Conservation (phyloP, 441 rosid species). For the Arabidopsis hybrid region DNA sequence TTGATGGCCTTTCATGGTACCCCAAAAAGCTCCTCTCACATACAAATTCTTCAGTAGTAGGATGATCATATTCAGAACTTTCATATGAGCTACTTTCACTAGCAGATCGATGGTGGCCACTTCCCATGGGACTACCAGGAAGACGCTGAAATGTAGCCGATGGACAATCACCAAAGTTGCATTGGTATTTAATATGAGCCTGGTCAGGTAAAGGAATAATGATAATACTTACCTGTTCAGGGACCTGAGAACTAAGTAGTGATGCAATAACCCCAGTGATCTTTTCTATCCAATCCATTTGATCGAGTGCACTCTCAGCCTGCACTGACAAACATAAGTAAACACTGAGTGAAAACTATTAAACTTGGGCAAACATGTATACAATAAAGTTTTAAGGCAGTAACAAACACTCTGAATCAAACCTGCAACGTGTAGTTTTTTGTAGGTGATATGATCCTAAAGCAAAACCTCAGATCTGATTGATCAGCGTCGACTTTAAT, state of each 20-base stretch:
- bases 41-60: constrained; percentile 74
- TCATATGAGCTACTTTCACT: constrained; percentile 99
- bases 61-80: constrained; percentile 94
- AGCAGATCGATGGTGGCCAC: constrained; percentile 96
- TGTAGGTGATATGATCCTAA: constrained; percentile 98
- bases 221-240: constrained; percentile 73
- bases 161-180: constrained; percentile 43
- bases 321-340: constrained; percentile 84
- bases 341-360: constrained; percentile 57
- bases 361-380: constrained; percentile 14
- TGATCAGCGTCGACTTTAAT: constrained; percentile 98
- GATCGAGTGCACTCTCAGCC: constrained; percentile 99
- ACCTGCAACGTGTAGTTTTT: constrained; percentile 99
- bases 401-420: constrained; percentile 45
- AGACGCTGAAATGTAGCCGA: constrained; percentile 68
- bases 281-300: constrained; percentile 99
- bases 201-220: constrained; percentile 26
- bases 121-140: constrained; percentile 84
- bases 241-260: constrained; percentile 95
- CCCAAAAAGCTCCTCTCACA: constrained; percentile 73
- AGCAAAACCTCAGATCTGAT: constrained; percentile 98
- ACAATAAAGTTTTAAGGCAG: constrained; percentile 13
- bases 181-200: constrained; percentile 23
- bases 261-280: constrained; percentile 99
- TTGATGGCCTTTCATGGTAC: constrained; percentile 73